These are phyloP conservation scores for Gnaphalium uliginosum DNA, from an alignment of 129 eudicot species.

Conservation along the genomic window DNA sequence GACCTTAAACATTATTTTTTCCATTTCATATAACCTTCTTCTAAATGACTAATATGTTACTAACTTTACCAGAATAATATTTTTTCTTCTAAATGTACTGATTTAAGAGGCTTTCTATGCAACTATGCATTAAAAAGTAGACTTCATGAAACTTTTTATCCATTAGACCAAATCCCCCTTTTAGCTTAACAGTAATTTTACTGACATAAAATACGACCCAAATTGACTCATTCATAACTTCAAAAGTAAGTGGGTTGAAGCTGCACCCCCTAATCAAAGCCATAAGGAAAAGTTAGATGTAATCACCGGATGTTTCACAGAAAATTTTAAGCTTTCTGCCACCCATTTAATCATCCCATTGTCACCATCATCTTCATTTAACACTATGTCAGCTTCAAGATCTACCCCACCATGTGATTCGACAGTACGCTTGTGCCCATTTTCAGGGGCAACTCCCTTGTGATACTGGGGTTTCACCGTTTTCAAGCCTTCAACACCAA, in stretches of 20 bases:
- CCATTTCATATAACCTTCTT: background rate
- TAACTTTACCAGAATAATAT: background rate
- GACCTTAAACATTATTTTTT: background rate
- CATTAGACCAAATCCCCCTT: background rate
- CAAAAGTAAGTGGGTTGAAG: background rate
- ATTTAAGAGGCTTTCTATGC: background rate
- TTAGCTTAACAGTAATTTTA: background rate
- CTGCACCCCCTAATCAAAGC: background rate
- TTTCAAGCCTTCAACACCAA: slow-evolving; percentile 81
- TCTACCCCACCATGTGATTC: slow-evolving; percentile 64
- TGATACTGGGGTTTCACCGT: slow-evolving; percentile 69
- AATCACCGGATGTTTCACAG: slow-evolving; percentile 86
- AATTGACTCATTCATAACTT: background rate
- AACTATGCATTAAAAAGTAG: background rate
- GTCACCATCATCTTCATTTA: slow-evolving; percentile 58
- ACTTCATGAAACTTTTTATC: background rate
- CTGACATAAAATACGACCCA: background rate
- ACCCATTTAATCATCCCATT: slow-evolving; percentile 56
- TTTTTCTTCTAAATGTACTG: background rate
- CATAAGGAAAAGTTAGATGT: slow-evolving; percentile 9
- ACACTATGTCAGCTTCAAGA: slow-evolving; percentile 59
- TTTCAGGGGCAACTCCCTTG: slow-evolving; percentile 38
- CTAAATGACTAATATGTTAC: background rate
- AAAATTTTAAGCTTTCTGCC: slow-evolving; percentile 72
- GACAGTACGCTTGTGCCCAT: slow-evolving; percentile 42